Evolutionary conservation across 352 stramenopile species (phyloP).

Genomic region (Phytophthora pluvialis): DNA sequence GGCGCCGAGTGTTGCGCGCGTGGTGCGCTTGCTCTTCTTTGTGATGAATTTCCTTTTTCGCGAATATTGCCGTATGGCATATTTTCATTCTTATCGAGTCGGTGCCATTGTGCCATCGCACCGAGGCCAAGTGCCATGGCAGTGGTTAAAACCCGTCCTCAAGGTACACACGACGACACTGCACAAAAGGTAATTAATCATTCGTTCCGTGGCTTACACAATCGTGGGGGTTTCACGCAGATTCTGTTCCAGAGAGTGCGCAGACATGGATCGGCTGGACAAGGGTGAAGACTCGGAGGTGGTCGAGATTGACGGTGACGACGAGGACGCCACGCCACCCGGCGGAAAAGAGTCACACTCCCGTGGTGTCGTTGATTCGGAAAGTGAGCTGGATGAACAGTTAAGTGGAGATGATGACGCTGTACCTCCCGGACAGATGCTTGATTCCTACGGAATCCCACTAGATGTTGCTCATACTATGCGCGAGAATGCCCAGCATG

Average conservation of each 20-base stretch:
- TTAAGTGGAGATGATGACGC: neutral
- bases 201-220: neutral
- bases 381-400: no score
- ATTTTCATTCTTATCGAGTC: no score
- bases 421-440: neutral
- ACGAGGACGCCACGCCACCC: neutral
- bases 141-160: no score
- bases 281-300: neutral
- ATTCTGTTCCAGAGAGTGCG: neutral
- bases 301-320: neutral
- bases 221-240: neutral
- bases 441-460: neutral
- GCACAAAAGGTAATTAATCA: neutral
- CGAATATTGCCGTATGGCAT: no score
- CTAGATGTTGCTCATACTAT: slow-evolving; percentile 1
- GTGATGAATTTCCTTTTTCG: no score
- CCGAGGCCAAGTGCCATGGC: no score
- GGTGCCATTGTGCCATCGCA: no score
- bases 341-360: neutral
- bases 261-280: neutral
- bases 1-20: no score
- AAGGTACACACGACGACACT: neutral
- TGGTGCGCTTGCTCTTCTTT: no score
- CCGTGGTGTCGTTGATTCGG: no score
- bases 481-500: neutral